Base-by-base conservation (phyloP, 2,329 filamentous ascomycete species). In the Ophiostoma novo-ulmi region DNA sequence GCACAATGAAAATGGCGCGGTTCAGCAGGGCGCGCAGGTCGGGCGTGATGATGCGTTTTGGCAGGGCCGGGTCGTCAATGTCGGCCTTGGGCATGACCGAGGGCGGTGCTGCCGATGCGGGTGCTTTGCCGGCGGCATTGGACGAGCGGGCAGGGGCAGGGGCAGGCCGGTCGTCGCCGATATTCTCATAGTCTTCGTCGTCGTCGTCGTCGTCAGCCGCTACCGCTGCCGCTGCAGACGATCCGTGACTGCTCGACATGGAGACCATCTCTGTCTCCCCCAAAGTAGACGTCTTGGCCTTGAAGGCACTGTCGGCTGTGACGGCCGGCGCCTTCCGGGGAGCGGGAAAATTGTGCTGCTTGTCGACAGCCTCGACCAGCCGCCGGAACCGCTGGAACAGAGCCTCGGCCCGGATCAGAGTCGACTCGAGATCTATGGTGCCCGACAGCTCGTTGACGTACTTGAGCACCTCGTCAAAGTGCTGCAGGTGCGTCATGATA, bases 401-500 rank as follows among this genome's bases (percentile, higher is more conserved):
- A 0, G 89, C 87, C 80, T 99, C 95, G 13, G 95, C 95, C 41
- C 94, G 88, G 72, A 97, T 88, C 22, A 98, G 86, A 0, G 93
- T 96, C 0, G 90, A 90, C 69, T 93, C 87, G 0, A 99, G 86
- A 75, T 99, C 95, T 77, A 99, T 98, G 1, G 91, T 96, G 74
- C 91, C 91, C 5, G 93, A 97, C 0, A 99, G 87, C 78, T 99
- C 95, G 77, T 99, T 99, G 76, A 99, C 93, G 77, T 98, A 99
- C 83, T 99, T 99, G 38, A 99, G 82, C 41, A 99, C 93, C 80
- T 99, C 96, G 74, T 99, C 95, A 80, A 99, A 99, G 75, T 94
- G 92, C 77, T 93, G 87, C 36, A 99, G 82, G 80, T 99, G 95
- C 70, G 91, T 88, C 90, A 99, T 97, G 73, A 99, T 98, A 14